Conservation (phyloP, 2,329 filamentous ascomycete genomes). For the Cladosporium sp. region DNA sequence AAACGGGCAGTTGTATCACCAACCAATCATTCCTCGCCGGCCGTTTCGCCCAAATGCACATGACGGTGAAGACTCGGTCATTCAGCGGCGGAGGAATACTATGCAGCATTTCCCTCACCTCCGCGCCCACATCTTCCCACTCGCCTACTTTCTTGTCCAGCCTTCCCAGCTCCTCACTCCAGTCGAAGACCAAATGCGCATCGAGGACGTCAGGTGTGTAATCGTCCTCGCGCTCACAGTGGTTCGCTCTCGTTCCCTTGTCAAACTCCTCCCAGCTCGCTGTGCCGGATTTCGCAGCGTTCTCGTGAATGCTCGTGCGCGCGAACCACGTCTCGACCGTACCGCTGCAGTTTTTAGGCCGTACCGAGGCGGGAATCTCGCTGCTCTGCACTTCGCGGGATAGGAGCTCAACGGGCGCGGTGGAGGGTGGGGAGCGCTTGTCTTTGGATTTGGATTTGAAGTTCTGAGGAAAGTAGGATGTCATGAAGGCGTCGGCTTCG, state of each 20-base stretch:
- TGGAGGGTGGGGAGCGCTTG: constrained; percentile 49
- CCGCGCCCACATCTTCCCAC: constrained; percentile 36
- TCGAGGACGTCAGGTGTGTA: constrained; percentile 57
- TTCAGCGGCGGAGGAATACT: constrained; percentile 56
- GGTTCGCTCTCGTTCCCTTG: constrained; percentile 53
- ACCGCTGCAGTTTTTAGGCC: constrained; percentile 15
- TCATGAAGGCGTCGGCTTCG: constrained; percentile 59
- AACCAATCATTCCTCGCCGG: constrained; percentile 26
- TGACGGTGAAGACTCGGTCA: constrained; percentile 62
- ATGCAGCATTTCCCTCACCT: constrained; percentile 63
- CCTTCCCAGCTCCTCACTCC: constrained; percentile 34
- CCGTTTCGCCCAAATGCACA: constrained; percentile 53
- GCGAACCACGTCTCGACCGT: constrained; percentile 59
- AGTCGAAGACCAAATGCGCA: constrained; percentile 41
- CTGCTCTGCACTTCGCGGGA: constrained; percentile 47
- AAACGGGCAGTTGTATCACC: constrained; percentile 37
- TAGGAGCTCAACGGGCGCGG: constrained; percentile 51
- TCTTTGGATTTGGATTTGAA: constrained; percentile 50
- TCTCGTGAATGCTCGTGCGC: constrained; percentile 58
- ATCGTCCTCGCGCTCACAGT: constrained; percentile 53
- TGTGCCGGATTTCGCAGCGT: constrained; percentile 48
- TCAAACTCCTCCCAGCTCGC: constrained; percentile 64
- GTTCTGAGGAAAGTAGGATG: constrained; percentile 48
- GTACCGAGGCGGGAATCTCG: constrained; percentile 35
- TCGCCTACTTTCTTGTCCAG: constrained; percentile 20